phyloP scores from a whole-genome alignment of 2,329 filamentous ascomycete species.

The Colletotrichum orchidophilum region DNA sequence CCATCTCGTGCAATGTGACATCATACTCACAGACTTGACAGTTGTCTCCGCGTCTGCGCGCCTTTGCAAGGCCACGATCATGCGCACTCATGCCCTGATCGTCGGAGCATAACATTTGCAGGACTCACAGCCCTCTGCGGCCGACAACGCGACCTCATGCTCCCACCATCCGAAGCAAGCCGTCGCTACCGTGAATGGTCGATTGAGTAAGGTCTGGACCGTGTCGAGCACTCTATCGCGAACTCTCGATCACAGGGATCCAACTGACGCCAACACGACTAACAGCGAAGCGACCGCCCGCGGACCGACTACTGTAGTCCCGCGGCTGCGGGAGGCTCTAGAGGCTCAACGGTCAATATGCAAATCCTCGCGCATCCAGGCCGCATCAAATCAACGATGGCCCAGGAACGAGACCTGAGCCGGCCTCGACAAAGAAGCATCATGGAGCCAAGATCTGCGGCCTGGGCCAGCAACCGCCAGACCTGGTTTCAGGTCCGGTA shows the following conservation, averaged over 20 bases:
- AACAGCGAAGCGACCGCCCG: background rate
- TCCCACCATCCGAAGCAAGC: conserved; percentile 5
- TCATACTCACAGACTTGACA: background rate
- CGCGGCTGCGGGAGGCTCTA: background rate
- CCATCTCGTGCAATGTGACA: conserved; percentile 14
- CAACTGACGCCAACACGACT: conserved; percentile 3
- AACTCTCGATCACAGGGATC: background rate
- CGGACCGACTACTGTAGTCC: conserved; percentile 1
- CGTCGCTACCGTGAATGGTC: background rate
- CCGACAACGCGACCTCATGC: conserved; percentile 4
- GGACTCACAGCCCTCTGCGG: conserved; percentile 17
- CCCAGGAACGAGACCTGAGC: background rate
- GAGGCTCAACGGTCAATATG: conserved; percentile 10
- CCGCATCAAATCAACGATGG: background rate
- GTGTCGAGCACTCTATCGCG: background rate
- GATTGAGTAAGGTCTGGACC: conserved; percentile 15
- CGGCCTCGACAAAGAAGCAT: background rate
- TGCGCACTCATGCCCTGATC: background rate
- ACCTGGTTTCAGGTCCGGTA: conserved; percentile 24
- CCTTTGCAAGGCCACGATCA: background rate
- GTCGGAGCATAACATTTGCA: conserved; percentile 9
- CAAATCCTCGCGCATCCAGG: background rate
- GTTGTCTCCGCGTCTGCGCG: background rate
- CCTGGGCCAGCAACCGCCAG: conserved; percentile 25
- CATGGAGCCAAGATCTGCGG: conserved; percentile 17